phyloP scores from a whole-genome alignment of 805 yeast species.

The Suhomyces sp. region DNA sequence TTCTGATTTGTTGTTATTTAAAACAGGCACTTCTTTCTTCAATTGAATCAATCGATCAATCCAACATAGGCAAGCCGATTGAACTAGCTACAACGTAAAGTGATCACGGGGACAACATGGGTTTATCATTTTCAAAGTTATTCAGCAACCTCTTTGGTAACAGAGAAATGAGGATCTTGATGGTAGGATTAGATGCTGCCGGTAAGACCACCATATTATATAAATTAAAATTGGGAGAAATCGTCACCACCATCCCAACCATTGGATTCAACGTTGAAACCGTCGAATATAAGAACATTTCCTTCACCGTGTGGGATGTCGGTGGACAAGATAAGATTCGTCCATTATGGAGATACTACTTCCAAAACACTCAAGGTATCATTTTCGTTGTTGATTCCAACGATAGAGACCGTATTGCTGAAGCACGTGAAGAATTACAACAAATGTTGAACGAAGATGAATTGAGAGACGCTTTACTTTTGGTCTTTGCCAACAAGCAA shows the following conservation, averaged over 20 bases:
- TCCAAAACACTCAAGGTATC: slow-evolving; percentile 44
- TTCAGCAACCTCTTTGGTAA: slow-evolving; percentile 42
- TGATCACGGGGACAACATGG: slow-evolving; percentile 22
- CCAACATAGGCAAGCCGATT: not conserved
- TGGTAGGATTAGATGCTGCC: slow-evolving; percentile 46
- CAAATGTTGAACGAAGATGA: slow-evolving; percentile 46
- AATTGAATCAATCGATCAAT: slow-evolving; percentile 8
- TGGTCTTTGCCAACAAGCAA: slow-evolving; percentile 44
- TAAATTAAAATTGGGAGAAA: slow-evolving; percentile 43
- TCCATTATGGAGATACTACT: slow-evolving; percentile 46
- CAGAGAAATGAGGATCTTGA: slow-evolving; percentile 44
- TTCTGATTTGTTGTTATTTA: slow-evolving; percentile 11
- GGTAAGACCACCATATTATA: slow-evolving; percentile 44
- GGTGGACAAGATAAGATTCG: slow-evolving; percentile 47
- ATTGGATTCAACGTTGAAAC: slow-evolving; percentile 46
- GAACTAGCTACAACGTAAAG: not conserved
- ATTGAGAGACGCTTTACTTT: slow-evolving; percentile 41
- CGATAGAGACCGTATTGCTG: slow-evolving; percentile 44
- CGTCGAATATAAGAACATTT: slow-evolving; percentile 43
- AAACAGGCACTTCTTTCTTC: slow-evolving; percentile 2
- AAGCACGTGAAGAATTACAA: slow-evolving; percentile 44
- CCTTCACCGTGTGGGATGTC: slow-evolving; percentile 45
- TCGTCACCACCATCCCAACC: slow-evolving; percentile 44
- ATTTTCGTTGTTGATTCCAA: slow-evolving; percentile 44
- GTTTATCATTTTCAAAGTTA: slow-evolving; percentile 40